Percentiles rank a stretch among this genome's conserved stretches.
Evolutionary conservation across 805 yeast genomes (phyloP).

Genomic region (Candida adriatica): DNA sequence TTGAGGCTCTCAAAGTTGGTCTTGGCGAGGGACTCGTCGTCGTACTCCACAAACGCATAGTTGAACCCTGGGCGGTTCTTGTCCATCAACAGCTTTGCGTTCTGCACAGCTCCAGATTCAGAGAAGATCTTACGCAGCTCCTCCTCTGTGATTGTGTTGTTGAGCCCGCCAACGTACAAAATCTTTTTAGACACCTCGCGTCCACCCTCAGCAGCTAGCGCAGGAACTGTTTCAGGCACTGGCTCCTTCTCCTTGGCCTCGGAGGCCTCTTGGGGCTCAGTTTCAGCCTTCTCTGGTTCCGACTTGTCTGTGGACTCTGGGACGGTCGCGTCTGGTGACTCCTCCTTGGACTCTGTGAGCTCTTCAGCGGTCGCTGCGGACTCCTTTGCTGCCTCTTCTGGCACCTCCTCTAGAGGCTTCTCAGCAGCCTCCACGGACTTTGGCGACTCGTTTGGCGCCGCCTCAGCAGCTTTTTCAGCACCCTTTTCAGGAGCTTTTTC

Average conservation of each 20-base stretch:
- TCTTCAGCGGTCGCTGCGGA: background rate
- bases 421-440: background rate
- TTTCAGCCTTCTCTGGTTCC: conserved; percentile 1
- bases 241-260: background rate
- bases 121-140: conserved; percentile 55
- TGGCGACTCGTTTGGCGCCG: background rate
- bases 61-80: conserved; percentile 67
- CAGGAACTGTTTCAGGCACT: conserved; percentile 36
- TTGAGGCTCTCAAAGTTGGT: conserved; percentile 49
- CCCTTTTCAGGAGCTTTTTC: too few relatives aligned
- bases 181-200: conserved; percentile 70
- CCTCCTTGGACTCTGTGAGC: background rate
- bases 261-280: background rate
- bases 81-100: conserved; percentile 68
- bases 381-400: too few relatives aligned
- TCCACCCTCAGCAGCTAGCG: conserved; percentile 75
- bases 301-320: conserved; percentile 1
- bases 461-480: too few relatives aligned
- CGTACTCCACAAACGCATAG: conserved; percentile 81
- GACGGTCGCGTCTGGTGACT: background rate
- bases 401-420: background rate
- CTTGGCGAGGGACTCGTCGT: conserved; percentile 48
- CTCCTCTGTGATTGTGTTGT: conserved; percentile 58
- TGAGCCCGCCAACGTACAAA: conserved; percentile 71
- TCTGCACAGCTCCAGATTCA: conserved; percentile 51